Percentiles rank a stretch among this genome's conserved stretches.
Conservation (phyloP, 306 rosid species). For the Medicago arabica region DNA sequence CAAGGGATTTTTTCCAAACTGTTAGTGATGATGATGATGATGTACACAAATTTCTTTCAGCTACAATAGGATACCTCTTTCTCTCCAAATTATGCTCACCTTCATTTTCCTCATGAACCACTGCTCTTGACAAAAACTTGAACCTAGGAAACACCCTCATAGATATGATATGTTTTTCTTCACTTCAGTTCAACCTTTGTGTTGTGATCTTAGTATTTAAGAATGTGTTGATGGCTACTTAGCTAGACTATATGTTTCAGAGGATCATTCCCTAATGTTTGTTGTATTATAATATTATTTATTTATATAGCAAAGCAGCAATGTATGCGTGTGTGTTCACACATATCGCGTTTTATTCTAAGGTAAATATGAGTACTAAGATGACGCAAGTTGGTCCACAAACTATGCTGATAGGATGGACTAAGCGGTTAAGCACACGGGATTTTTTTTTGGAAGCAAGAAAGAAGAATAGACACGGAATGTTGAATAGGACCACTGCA, state of each 20-base stretch:
- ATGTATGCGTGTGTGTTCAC: conserved; percentile 21
- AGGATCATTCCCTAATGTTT: background rate
- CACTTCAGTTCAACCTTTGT: background rate
- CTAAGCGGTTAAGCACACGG: conserved; percentile 32
- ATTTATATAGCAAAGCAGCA: background rate
- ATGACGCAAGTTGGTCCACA: conserved; percentile 29
- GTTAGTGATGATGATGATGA: conserved; percentile 55
- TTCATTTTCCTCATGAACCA: conserved; percentile 58
- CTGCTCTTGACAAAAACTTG: conserved; percentile 66
- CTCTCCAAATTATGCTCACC: background rate
- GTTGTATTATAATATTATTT: background rate
- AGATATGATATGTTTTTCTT: conserved; percentile 20
- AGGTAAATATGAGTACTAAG: background rate
- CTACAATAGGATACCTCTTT: conserved; percentile 36
- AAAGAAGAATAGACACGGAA: conserved; percentile 17
- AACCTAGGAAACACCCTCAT: conserved; percentile 57
- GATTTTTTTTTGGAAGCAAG: conserved; percentile 4
- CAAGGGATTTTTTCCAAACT: conserved; percentile 83
- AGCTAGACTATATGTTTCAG: background rate
- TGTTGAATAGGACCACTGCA: conserved; percentile 31
- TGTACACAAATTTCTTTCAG: conserved; percentile 32
- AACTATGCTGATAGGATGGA: conserved; percentile 6
- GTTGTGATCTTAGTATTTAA: conserved; percentile 15
- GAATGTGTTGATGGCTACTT: background rate
- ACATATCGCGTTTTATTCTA: conserved; percentile 19